A percentile compares a stretch with the other conserved stretches of the same genome.
phyloP scores from a whole-genome alignment of 306 rosid species.

The Pterocarpus santalinus region DNA sequence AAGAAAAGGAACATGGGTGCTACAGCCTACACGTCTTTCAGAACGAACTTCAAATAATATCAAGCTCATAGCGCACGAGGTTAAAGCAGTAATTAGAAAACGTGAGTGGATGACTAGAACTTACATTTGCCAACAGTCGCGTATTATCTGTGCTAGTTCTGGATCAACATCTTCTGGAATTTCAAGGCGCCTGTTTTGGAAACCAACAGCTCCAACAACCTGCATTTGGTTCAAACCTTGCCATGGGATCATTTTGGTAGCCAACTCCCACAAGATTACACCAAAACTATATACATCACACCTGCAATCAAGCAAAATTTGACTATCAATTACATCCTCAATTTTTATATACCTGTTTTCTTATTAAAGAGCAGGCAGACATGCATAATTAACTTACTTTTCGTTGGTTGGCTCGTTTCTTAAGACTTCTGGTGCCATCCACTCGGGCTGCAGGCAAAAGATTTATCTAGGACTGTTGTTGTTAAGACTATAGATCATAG shows the following conservation, averaged over 20 bases:
- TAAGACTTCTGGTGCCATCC: slow-evolving; percentile 99
- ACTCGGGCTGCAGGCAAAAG: slow-evolving; percentile 86
- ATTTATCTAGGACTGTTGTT: slow-evolving; percentile 31
- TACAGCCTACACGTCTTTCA: too few species aligned
- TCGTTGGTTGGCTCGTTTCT: slow-evolving; percentile 95
- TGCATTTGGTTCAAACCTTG: slow-evolving; percentile 99
- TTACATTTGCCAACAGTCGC: slow-evolving; percentile 96
- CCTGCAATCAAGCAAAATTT: slow-evolving; percentile 63
- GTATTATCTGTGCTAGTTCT: slow-evolving; percentile 77
- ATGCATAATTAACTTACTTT: slow-evolving; percentile 66
- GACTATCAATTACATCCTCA: slow-evolving; percentile 31
- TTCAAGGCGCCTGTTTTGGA: slow-evolving; percentile 94
- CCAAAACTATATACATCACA: slow-evolving; percentile 99
- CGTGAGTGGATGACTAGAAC: slow-evolving; percentile 34
- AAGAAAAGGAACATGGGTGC: too few species aligned
- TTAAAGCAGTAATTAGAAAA: slow-evolving; percentile 33
- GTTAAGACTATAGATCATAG: background rate
- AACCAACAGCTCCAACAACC: slow-evolving; percentile 99
- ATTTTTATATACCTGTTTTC: slow-evolving; percentile 26
- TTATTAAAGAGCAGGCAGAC: background rate
- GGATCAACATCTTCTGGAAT: slow-evolving; percentile 90
- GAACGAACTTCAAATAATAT: background rate
- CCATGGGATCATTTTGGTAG: slow-evolving; percentile 84
- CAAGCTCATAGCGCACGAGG: slow-evolving; percentile 10
- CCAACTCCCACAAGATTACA: slow-evolving; percentile 95